Conservation (phyloP, 805 yeast genomes). For the Wickerhamiella bombiphila region DNA sequence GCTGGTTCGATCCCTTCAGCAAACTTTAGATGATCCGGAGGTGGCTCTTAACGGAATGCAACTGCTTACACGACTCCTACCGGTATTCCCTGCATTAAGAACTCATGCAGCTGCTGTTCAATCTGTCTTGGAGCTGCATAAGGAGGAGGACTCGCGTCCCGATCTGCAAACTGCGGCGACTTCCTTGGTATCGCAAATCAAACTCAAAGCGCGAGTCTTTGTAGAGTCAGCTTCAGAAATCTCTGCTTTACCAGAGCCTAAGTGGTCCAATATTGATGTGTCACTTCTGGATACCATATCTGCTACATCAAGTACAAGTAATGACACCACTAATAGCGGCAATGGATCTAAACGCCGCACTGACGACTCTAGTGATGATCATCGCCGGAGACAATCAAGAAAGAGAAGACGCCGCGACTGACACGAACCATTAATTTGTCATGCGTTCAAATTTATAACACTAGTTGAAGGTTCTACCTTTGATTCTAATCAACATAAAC, state of each 20-base stretch:
- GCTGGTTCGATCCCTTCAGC: neutral
- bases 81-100: conserved; percentile 10
- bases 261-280: neutral
- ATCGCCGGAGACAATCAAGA: no score
- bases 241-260: neutral
- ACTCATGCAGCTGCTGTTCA: conserved; percentile 7
- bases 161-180: conserved; percentile 15
- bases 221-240: neutral
- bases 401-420: no score
- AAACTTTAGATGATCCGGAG: conserved; percentile 8
- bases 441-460: no score
- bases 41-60: conserved; percentile 9
- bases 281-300: no score
- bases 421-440: no score
- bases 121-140: conserved; percentile 6
- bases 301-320: no score
- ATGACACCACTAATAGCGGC: no score
- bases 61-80: conserved; percentile 8
- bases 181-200: conserved; percentile 7
- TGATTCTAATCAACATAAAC: no score
- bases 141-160: conserved; percentile 2
- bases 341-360: no score
- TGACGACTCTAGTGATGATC: no score
- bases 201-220: neutral
- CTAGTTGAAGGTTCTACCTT: no score